A percentile compares a stretch with the other conserved stretches of the same genome.
Evolutionary conservation across 345 rosid species (phyloP).

Genomic region (Hevea brasiliensis): DNA sequence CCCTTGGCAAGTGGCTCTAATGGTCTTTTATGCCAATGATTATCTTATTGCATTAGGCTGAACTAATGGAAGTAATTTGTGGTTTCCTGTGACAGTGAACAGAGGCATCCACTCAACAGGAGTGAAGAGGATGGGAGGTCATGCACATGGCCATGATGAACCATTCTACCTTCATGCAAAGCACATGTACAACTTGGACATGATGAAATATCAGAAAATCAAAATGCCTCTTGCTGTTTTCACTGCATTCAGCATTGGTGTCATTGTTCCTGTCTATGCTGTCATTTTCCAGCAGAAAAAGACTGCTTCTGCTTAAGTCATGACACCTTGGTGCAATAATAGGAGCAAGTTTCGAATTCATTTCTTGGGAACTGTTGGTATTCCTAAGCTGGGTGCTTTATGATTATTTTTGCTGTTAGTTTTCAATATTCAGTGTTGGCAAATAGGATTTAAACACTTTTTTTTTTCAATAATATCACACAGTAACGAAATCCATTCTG

Average conservation of each 20-base stretch:
- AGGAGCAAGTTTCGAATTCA: conserved; percentile 12
- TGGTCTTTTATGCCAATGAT: not conserved
- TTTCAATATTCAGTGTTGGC: conserved; percentile 12
- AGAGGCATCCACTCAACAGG: conserved; percentile 58
- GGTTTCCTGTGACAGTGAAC: conserved; percentile 15
- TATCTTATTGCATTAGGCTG: not conserved
- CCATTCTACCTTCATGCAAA: conserved; percentile 82
- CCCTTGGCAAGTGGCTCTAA: not conserved
- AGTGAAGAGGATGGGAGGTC: conserved; percentile 75
- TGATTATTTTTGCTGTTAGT: not conserved
- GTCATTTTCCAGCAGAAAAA: conserved; percentile 95
- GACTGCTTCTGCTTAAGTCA: conserved; percentile 62
- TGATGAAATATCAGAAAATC: conserved; percentile 74
- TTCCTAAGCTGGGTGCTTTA: not conserved
- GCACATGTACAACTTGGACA: conserved; percentile 98
- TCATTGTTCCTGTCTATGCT: conserved; percentile 77
- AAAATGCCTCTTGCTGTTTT: conserved; percentile 85
- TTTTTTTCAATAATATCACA: conserved; percentile 15
- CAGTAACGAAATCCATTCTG: not conserved
- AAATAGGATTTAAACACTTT: not conserved
- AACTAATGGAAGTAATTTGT: not conserved
- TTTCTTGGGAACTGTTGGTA: conserved; percentile 14
- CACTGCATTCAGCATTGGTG: conserved; percentile 88
- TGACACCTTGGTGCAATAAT: conserved; percentile 27
- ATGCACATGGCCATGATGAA: conserved; percentile 63